Conservation (phyloP, 495 filamentous ascomycete species). For the Lentithecium fluviatile region DNA sequence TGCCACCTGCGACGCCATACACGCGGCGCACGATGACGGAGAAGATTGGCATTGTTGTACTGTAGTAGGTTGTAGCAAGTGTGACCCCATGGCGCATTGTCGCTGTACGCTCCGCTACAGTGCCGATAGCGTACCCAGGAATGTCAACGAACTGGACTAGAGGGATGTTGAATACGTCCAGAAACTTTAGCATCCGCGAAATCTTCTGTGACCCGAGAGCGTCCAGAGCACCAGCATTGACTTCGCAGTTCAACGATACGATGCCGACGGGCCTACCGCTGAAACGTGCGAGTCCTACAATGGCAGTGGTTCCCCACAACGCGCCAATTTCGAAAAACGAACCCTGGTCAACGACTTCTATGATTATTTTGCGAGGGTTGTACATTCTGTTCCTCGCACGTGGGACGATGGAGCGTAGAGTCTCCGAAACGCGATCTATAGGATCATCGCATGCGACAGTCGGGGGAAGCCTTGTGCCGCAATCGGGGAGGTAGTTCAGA, state of each 20-base stretch:
- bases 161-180: constrained; percentile 64
- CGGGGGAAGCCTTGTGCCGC: constrained; percentile 54
- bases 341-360: constrained; percentile 52
- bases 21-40: constrained; percentile 57
- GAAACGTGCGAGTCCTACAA: constrained; percentile 58
- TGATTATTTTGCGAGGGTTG: constrained; percentile 56
- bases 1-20: constrained; percentile 60
- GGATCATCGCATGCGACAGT: constrained; percentile 50
- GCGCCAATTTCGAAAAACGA: constrained; percentile 64
- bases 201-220: constrained; percentile 60
- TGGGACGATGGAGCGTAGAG: constrained; percentile 57
- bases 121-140: constrained; percentile 62
- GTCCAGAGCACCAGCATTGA: constrained; percentile 59
- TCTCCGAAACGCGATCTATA: constrained; percentile 47
- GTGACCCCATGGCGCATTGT: constrained; percentile 64
- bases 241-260: constrained; percentile 57
- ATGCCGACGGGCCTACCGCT: constrained; percentile 57
- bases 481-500: constrained; percentile 57
- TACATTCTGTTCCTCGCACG: constrained; percentile 60
- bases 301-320: constrained; percentile 61
- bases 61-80: constrained; percentile 58
- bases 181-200: constrained; percentile 57
- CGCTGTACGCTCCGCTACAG: constrained; percentile 58
- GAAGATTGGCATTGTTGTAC: constrained; percentile 60
- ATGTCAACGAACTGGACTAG: constrained; percentile 63